Evolutionary conservation across 2,329 filamentous ascomycete genomes (phyloP).

Genomic region (Pseudogymnoascus sp.): DNA sequence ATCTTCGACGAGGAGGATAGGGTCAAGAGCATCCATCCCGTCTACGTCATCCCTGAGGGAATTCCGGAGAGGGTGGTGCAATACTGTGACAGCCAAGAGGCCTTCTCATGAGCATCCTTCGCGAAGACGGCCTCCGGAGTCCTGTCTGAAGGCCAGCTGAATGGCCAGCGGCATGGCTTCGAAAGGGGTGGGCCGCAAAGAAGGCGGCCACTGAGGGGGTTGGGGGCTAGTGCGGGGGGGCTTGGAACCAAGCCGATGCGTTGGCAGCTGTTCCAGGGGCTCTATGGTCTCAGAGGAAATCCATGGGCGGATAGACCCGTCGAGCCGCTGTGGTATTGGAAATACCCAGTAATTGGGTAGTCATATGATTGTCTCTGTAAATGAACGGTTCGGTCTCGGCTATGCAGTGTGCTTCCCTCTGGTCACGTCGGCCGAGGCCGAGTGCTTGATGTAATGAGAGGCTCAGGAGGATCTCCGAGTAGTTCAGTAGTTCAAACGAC

Average conservation of each 20-base stretch:
- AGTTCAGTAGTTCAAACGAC: background rate
- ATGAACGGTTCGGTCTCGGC: background rate
- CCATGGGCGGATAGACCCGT: constrained; percentile 9
- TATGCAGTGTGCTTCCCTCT: background rate
- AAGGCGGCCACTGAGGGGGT: constrained; percentile 10
- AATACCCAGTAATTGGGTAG: constrained; percentile 10
- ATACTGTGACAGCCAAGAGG: constrained; percentile 28
- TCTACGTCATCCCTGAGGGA: constrained; percentile 75
- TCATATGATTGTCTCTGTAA: constrained; percentile 10
- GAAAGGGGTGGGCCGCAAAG: constrained; percentile 9
- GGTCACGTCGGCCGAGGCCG: background rate
- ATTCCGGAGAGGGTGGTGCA: constrained; percentile 26
- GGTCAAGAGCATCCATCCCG: constrained; percentile 67
- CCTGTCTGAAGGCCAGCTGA: background rate
- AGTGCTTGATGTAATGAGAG: constrained; percentile 4
- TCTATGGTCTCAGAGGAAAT: background rate
- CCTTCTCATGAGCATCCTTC: constrained; percentile 20
- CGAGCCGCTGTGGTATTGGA: constrained; percentile 11
- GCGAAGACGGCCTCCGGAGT: background rate
- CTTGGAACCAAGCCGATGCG: constrained; percentile 5
- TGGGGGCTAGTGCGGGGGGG: background rate
- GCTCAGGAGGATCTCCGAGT: background rate
- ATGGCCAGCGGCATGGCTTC: background rate
- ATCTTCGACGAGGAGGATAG: constrained; percentile 67
- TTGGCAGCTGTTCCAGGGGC: constrained; percentile 8